Conservation (phyloP, 805 yeast species). For the Starmerella ratchasimensis region DNA sequence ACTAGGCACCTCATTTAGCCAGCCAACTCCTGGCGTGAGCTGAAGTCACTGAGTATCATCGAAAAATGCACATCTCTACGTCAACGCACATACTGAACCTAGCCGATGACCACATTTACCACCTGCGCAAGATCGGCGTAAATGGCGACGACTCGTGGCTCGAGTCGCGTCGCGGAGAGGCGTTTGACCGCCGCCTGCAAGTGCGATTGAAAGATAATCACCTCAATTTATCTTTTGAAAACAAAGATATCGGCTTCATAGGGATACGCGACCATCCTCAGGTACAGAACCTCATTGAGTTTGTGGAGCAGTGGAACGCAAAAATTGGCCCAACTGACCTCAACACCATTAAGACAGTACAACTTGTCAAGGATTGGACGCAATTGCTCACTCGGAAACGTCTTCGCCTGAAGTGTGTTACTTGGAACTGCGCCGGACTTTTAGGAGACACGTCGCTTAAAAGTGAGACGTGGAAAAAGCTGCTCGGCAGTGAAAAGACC, state of each 20-base stretch:
- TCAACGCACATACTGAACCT: slow-evolving; percentile 15
- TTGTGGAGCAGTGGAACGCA: slow-evolving; percentile 17
- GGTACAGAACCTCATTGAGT: slow-evolving; percentile 7
- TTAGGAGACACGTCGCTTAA: slow-evolving; percentile 10
- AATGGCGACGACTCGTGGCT: slow-evolving; percentile 19
- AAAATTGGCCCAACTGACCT: slow-evolving; percentile 20
- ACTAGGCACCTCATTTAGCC: no score
- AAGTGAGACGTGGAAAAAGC: slow-evolving; percentile 19
- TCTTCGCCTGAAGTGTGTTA: slow-evolving; percentile 24
- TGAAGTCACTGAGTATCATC: neutral
- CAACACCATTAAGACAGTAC: slow-evolving; percentile 15
- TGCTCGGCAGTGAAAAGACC: slow-evolving; percentile 10
- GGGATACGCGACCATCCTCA: slow-evolving; percentile 2
- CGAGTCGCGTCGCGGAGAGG: slow-evolving; percentile 21
- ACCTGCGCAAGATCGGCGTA: slow-evolving; percentile 12
- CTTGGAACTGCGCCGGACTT: slow-evolving; percentile 28
- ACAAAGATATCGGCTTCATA: slow-evolving; percentile 15
- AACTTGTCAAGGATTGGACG: slow-evolving; percentile 15
- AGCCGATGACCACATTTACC: slow-evolving; percentile 14
- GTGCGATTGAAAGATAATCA: slow-evolving; percentile 7
- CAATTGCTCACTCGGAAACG: slow-evolving; percentile 6
- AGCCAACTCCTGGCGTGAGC: no score
- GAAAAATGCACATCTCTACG: slow-evolving; percentile 14
- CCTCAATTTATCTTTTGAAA: slow-evolving; percentile 15
- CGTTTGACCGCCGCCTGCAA: slow-evolving; percentile 15